Base-by-base conservation (phyloP, 108 stramenopile genomes). In the Aureococcus anophagefferens region DNA sequence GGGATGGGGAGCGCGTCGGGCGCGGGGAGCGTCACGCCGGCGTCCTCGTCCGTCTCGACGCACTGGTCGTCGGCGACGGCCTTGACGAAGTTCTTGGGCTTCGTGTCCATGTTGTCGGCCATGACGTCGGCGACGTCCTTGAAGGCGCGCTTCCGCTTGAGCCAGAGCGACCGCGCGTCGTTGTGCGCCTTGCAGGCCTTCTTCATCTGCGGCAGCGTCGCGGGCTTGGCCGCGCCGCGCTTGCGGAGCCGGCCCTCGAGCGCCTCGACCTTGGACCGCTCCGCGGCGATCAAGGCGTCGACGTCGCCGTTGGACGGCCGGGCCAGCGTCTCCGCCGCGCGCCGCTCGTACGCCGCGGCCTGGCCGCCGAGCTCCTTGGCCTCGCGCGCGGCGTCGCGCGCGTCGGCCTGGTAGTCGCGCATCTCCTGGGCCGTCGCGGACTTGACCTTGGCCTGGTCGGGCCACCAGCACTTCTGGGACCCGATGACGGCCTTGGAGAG, bases 101-200 rank as follows among this genome's bases (percentile, higher is more conserved):
- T 18, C 51, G 1, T 25, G 25, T 59, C 51, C 51, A 59, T 59
- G 51, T 59, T 59, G 21, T 59, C 51, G 21, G 51, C 51, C 7
- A 59, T 16, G 21, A 59, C 21, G 21, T 59, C 51, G 51, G 13
- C 51, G 51, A 16, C 14, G 0, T 59, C 51, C 51, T 59, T 59
- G 51, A 59, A 59, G 51, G 51, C 51, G 7, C 51, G 51, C 51
- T 59, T 59, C 51, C 51, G 51, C 51, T 59, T 59, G 51, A 59
- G 51, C 51, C 51, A 59, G 7, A 25, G 21, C 7, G 21, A 3
- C 7, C 51, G 51, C 21, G 1, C 3, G 7, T 16, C 51, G 51
- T 59, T 59, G 51, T 59, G 51, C 51, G 17, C 25, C 51, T 59
- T 59, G 51, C 17, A 18, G 21, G 51, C 51, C 21, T 28, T 18